Percentiles rank a stretch among this genome's conserved stretches.
phyloP scores from a whole-genome alignment of 2,329 filamentous ascomycete species.

The Colletotrichum musicola region DNA sequence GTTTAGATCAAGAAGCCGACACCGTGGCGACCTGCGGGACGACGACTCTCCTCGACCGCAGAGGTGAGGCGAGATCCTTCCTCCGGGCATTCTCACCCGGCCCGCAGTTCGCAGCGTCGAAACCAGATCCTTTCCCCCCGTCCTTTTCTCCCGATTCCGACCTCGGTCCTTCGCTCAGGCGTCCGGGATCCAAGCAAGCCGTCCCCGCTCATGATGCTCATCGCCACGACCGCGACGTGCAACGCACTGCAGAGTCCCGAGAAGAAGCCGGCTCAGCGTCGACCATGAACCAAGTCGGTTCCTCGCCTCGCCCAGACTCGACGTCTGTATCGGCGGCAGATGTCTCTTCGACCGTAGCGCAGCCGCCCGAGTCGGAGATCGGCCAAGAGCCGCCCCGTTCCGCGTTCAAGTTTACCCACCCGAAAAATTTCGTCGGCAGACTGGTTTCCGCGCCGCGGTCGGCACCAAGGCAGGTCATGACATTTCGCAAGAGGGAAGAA shows the following conservation, averaged over 20 bases:
- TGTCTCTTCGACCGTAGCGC: constrained; percentile 10
- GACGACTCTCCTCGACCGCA: background rate
- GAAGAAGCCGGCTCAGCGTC: background rate
- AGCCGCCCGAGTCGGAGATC: constrained; percentile 21
- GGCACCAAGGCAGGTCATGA: background rate
- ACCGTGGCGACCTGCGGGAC: constrained; percentile 7
- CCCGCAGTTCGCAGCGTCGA: background rate
- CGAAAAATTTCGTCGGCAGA: constrained; percentile 36
- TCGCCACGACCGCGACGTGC: background rate
- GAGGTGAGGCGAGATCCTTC: background rate
- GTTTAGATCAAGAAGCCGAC: background rate
- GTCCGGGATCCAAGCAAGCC: background rate
- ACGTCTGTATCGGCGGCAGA: constrained; percentile 17
- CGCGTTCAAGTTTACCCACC: constrained; percentile 32
- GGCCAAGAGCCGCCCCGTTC: background rate
- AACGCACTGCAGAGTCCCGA: background rate
- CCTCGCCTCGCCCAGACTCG: background rate
- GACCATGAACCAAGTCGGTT: background rate
- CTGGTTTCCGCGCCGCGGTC: background rate
- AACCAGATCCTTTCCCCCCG: constrained; percentile 5
- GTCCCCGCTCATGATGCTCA: background rate
- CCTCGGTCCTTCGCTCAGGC: background rate
- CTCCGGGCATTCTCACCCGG: background rate
- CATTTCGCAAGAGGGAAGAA: background rate
- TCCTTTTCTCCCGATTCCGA: constrained; percentile 14